Percentiles rank a stretch among this genome's conserved stretches.
Conservation (phyloP, 2,329 filamentous ascomycete genomes). For the Diaporthe vexans region DNA sequence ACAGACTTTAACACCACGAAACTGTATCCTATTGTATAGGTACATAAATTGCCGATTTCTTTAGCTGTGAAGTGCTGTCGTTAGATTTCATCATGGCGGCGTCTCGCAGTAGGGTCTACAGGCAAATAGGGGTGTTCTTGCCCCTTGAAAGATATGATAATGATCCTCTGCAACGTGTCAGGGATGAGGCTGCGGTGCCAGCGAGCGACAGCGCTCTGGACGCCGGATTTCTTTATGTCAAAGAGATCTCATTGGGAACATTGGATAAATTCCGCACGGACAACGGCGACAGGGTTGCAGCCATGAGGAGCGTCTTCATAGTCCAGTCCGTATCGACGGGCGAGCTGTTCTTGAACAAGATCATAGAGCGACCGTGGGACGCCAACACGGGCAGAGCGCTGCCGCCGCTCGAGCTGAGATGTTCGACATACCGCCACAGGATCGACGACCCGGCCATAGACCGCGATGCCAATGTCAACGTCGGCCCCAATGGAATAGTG, state of each 20-base stretch:
- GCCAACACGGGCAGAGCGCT: fast-evolving
- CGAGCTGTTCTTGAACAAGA: constrained; percentile 9
- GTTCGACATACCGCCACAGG: background rate
- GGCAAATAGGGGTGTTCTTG: constrained; percentile 8
- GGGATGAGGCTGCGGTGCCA: background rate
- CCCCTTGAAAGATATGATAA: background rate
- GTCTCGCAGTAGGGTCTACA: background rate
- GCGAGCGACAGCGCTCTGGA: background rate
- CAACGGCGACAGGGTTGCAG: background rate
- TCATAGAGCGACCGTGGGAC: background rate
- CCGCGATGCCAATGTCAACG: background rate
- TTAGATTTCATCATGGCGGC: background rate
- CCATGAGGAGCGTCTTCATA: background rate
- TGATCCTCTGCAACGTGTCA: background rate
- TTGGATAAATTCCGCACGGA: background rate
- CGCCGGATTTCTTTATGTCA: constrained; percentile 7
- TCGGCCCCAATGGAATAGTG: background rate
- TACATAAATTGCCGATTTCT: background rate
- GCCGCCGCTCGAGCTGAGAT: constrained; percentile 11
- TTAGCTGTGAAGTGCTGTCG: background rate
- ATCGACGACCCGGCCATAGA: background rate
- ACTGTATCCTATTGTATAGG: background rate
- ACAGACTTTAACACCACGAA: background rate
- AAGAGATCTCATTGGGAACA: background rate
- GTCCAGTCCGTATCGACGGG: constrained; percentile 8